Conservation (phyloP, 805 yeast species). For the Ogataea paradorogensis region DNA sequence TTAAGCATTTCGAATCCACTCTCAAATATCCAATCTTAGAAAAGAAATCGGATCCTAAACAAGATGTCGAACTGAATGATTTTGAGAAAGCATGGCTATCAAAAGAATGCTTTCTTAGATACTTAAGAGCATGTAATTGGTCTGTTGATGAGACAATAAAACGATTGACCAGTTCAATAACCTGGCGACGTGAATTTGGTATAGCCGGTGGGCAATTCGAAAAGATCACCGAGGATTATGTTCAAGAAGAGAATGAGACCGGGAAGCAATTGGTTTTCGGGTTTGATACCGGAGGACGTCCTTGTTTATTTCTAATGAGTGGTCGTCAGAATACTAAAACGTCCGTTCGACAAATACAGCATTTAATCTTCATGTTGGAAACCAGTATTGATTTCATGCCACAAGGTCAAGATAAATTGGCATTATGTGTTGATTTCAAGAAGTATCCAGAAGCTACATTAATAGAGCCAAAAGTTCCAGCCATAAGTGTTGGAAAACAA, state of each 20-base stretch:
- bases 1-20: constrained; percentile 54
- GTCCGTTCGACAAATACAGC: constrained; percentile 86
- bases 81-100: constrained; percentile 88
- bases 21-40: constrained; percentile 50
- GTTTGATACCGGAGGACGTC: constrained; percentile 85
- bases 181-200: constrained; percentile 95
- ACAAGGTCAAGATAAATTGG: constrained; percentile 89
- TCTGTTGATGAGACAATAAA: constrained; percentile 60
- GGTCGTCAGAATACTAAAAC: constrained; percentile 98
- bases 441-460: constrained; percentile 54
- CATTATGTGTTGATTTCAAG: constrained; percentile 89
- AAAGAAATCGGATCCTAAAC: constrained; percentile 32
- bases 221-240: constrained; percentile 51
- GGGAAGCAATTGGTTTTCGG: constrained; percentile 92
- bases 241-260: constrained; percentile 72
- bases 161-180: constrained; percentile 70
- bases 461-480: constrained; percentile 54
- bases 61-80: constrained; percentile 38
- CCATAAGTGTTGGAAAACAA: constrained; percentile 82
- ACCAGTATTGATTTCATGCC: constrained; percentile 94
- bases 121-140: constrained; percentile 94
- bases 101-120: constrained; percentile 83
- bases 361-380: constrained; percentile 88
- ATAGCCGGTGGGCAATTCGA: constrained; percentile 48
- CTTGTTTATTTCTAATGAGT: constrained; percentile 84